Percentiles rank a stretch among this genome's conserved stretches.
Conservation (phyloP, 139 green algal genomes). For the Chlamydomonas sp. region DNA sequence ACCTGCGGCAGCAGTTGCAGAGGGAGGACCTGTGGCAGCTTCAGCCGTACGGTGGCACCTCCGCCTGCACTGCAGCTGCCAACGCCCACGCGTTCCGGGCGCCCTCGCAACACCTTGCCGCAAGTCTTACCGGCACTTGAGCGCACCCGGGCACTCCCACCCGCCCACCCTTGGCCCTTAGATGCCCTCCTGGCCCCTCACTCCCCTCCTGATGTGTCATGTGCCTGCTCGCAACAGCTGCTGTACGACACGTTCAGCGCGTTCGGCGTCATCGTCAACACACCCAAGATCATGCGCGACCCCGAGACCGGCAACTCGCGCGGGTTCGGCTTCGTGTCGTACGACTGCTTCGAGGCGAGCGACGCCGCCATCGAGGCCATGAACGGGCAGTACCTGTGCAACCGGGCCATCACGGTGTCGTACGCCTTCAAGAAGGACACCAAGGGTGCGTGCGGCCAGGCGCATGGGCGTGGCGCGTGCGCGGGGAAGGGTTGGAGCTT, state of each 20-base stretch:
- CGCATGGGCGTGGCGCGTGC: not conserved
- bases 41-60: too few relatives aligned
- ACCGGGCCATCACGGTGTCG: constrained; percentile 87
- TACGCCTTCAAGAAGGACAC: constrained; percentile 99
- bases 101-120: too few relatives aligned
- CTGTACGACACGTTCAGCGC: constrained; percentile 99
- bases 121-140: too few relatives aligned
- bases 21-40: too few relatives aligned
- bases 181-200: not conserved
- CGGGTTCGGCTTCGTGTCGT: constrained; percentile 97
- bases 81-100: too few relatives aligned
- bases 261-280: constrained; percentile 94
- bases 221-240: constrained; percentile 59
- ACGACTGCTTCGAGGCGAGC: constrained; percentile 90
- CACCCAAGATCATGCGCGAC: constrained; percentile 98
- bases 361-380: constrained; percentile 97
- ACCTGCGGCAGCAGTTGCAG: too few relatives aligned
- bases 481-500: not conserved
- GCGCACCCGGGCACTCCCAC: too few relatives aligned
- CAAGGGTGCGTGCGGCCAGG: constrained; percentile 61
- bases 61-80: too few relatives aligned
- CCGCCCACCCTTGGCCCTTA: too few relatives aligned
- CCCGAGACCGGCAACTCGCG: constrained; percentile 87
- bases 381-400: constrained; percentile 96
- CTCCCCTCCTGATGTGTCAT: not conserved